Base-by-base conservation (phyloP, 441 rosid genomes). In the Viola pubescens region DNA sequence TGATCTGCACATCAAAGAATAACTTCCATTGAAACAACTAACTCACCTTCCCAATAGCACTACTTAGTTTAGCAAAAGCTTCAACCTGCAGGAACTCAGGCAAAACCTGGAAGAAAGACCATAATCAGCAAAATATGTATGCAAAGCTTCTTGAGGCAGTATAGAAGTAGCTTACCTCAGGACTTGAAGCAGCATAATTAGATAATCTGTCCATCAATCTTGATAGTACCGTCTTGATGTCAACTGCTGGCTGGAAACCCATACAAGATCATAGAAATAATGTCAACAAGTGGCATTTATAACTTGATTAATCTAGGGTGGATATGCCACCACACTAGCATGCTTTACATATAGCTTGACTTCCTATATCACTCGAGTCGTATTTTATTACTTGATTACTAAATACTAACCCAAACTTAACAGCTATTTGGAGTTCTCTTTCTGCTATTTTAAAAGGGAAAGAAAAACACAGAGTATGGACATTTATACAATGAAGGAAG, bases 31-130 rank as follows among this genome's bases (percentile, higher is more conserved):
- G 46, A 40, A 5, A 1, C 10, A 38, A 42, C 14, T 6, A 11
- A 9, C 52, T 71, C 81, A 90, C 97, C 95, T 88, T 88, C 69
- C 99, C 96, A 55, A 94, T 94, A 43, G 96, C 91, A 75, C 75
- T 85, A 81, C 91, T 94, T 77, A 94, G 79, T 82, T 94, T 90
- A 43, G 97, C 72, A 82, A 94, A 94, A 67, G 99, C 99, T 79
- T 86, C 95, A 48, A 94, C 97, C 84, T 94, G 97, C 72, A 88
- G 79, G 78, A 94, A 86, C 72, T 86, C 89, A 9, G 96, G 95
- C 71, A 94, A 71, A 52, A 81, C 72, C 76, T 72, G 72, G 59
- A 52, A 63, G 37, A 67, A 56, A 47, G 45, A 37, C 54, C 13
- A 45, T 4, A 6, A 34, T 56, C 9, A 63, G 48, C 11, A 48